Evolutionary conservation across 1,284 basidiomycete species (phyloP).

Genomic region (Leccinum variabile): DNA sequence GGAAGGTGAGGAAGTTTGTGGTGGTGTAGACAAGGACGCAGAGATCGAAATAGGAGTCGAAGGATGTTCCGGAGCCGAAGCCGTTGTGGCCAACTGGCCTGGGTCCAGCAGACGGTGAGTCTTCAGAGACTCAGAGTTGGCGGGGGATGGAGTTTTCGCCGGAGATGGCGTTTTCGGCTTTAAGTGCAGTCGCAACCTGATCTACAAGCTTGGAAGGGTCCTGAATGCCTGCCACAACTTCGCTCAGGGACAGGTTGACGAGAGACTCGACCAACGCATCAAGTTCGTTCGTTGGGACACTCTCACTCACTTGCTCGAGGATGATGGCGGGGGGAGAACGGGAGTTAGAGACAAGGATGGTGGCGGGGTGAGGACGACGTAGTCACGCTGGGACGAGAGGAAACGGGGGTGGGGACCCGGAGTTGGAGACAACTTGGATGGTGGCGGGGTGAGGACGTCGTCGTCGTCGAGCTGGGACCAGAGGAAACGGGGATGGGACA

Average conservation of each 20-base stretch:
- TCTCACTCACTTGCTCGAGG: constrained; percentile 39
- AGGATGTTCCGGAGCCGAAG: constrained; percentile 79
- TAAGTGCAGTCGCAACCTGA: constrained; percentile 55
- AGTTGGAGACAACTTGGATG: too few species aligned
- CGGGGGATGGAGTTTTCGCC: constrained; percentile 46
- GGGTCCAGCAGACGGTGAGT: constrained; percentile 62
- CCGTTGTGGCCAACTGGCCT: constrained; percentile 63
- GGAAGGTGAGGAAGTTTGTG: constrained; percentile 77
- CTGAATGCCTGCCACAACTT: constrained; percentile 75
- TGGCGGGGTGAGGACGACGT: too few species aligned
- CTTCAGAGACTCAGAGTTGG: constrained; percentile 62
- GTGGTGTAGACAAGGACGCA: constrained; percentile 70
- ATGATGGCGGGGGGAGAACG: too few species aligned
- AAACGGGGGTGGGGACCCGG: too few species aligned
- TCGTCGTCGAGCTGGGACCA: too few species aligned
- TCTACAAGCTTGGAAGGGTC: constrained; percentile 62
- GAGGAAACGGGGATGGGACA: too few species aligned
- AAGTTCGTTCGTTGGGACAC: constrained; percentile 54
- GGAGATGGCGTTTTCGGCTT: constrained; percentile 46
- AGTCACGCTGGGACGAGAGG: too few species aligned
- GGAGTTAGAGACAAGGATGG: too few species aligned
- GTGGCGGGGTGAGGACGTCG: too few species aligned
- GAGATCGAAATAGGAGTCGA: constrained; percentile 78
- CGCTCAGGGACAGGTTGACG: constrained; percentile 65
- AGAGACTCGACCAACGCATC: constrained; percentile 69